Evolutionary conservation across 2,329 filamentous ascomycete genomes (phyloP).

Genomic region (Xylariaceae sp.): DNA sequence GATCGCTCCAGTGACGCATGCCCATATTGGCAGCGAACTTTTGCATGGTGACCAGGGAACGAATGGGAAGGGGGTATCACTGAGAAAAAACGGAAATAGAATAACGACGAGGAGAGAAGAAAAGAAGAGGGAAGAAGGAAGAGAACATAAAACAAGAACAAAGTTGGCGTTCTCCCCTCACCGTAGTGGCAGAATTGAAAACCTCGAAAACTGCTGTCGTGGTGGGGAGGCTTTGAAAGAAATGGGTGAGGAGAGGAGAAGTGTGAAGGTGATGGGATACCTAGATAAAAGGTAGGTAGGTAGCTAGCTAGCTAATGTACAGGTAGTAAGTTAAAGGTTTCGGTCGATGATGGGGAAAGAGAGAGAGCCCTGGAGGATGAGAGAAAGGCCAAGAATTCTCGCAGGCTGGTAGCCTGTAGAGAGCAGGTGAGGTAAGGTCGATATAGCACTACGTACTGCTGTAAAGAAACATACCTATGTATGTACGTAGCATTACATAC

Average conservation of each 20-base stretch:
- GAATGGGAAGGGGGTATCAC: constrained; percentile 22
- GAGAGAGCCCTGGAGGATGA: constrained; percentile 19
- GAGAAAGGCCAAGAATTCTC: constrained; percentile 4
- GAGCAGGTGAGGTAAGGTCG: constrained; percentile 2
- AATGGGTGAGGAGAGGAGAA: constrained; percentile 25
- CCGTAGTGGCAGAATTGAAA: constrained; percentile 17
- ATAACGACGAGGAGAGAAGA: constrained; percentile 17
- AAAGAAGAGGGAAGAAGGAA: constrained; percentile 24
- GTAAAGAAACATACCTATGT: too few relatives aligned
- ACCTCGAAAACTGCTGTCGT: constrained; percentile 24
- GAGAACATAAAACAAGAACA: constrained; percentile 24
- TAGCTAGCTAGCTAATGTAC: too few relatives aligned
- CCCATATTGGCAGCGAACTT: constrained; percentile 63
- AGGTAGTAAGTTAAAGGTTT: constrained; percentile 14
- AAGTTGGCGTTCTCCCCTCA: constrained; percentile 22
- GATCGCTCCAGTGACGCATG: constrained; percentile 67
- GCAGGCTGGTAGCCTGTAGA: too few relatives aligned
- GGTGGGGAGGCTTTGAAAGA: constrained; percentile 20
- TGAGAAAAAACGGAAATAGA: constrained; percentile 19
- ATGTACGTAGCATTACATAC: not conserved
- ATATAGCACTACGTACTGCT: too few relatives aligned
- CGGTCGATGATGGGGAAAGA: constrained; percentile 19
- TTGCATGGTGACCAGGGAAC: constrained; percentile 51
- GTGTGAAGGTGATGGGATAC: constrained; percentile 21
- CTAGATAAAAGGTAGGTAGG: constrained; percentile 1